Evolutionary conservation across 129 eudicot species (phyloP).

Genomic region (Kitagawia praeruptora): DNA sequence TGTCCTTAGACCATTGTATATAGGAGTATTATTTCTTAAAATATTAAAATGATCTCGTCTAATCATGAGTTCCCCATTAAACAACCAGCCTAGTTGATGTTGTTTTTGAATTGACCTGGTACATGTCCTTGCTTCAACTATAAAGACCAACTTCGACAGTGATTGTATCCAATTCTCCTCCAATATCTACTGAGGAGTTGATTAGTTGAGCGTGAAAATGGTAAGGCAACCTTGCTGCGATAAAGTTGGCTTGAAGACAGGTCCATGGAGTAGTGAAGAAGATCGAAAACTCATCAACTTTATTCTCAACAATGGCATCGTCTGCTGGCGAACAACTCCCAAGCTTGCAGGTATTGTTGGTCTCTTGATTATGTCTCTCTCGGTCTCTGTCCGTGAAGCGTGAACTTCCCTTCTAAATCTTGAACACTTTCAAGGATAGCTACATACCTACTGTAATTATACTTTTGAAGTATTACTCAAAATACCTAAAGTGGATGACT

Average conservation of each 20-base stretch:
- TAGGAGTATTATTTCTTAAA: too few relatives aligned
- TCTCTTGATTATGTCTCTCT: too few relatives aligned
- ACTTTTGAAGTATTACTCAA: background rate
- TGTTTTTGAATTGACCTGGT: slow-evolving; percentile 16
- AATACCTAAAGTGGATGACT: background rate
- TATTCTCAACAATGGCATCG: slow-evolving; percentile 60
- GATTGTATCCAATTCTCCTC: background rate
- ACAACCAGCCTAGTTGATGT: slow-evolving; percentile 17
- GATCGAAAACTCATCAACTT: slow-evolving; percentile 59
- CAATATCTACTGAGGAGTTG: background rate
- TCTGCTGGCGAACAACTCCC: slow-evolving; percentile 80
- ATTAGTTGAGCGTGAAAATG: slow-evolving; percentile 20
- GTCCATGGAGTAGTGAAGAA: slow-evolving; percentile 87
- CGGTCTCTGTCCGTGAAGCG: background rate
- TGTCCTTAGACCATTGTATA: background rate
- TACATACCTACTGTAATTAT: background rate
- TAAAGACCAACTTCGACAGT: slow-evolving; percentile 1
- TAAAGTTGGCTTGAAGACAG: slow-evolving; percentile 72
- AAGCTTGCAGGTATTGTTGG: slow-evolving; percentile 57
- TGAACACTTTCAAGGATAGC: too few relatives aligned
- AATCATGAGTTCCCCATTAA: slow-evolving; percentile 30
- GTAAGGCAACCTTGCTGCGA: slow-evolving; percentile 86
- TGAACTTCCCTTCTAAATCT: too few relatives aligned
- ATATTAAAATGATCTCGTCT: background rate
- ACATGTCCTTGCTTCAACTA: slow-evolving; percentile 16